Evolutionary conservation across 2,329 filamentous ascomycete species (phyloP).

Genomic region (Cryphonectria carpinicola): DNA sequence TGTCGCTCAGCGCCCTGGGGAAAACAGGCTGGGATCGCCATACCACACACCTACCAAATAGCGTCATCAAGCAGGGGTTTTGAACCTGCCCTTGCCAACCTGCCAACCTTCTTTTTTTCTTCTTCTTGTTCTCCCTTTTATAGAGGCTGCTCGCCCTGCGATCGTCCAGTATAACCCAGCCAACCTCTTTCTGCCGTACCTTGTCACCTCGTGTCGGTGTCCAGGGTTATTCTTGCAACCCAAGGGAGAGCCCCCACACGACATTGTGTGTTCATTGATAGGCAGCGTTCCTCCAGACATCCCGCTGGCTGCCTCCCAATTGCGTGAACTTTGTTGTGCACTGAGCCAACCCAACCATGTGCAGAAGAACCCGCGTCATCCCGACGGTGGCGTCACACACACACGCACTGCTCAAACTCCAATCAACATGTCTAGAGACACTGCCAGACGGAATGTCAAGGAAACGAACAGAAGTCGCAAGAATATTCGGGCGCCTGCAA

Average conservation of each 20-base stretch:
- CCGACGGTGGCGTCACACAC: conserved; percentile 4
- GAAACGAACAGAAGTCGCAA: conserved; percentile 22
- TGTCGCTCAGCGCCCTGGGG: conserved; percentile 15
- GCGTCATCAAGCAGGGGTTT: conserved; percentile 25
- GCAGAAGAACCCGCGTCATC: background rate
- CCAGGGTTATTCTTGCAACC: conserved; percentile 11
- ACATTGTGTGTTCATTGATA: conserved; percentile 11
- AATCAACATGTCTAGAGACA: background rate
- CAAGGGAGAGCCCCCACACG: conserved; percentile 1
- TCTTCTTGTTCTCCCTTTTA: conserved; percentile 4
- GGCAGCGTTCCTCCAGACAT: background rate
- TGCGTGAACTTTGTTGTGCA: conserved; percentile 18
- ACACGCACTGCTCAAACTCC: background rate
- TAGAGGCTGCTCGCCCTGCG: conserved; percentile 7
- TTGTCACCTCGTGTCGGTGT: background rate
- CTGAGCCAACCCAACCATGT: conserved; percentile 15
- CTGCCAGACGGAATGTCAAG: background rate
- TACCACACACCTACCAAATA: background rate
- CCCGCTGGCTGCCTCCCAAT: conserved; percentile 10
- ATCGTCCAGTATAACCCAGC: conserved; percentile 24
- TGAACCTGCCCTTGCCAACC: conserved; percentile 18
- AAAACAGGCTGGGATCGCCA: conserved; percentile 28
- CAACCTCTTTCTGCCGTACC: conserved; percentile 17
- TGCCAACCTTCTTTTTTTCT: background rate
- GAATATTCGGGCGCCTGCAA: conserved; percentile 16